Conservation (phyloP, 2,329 filamentous ascomycete genomes). For the Zymoseptoria passerinii region DNA sequence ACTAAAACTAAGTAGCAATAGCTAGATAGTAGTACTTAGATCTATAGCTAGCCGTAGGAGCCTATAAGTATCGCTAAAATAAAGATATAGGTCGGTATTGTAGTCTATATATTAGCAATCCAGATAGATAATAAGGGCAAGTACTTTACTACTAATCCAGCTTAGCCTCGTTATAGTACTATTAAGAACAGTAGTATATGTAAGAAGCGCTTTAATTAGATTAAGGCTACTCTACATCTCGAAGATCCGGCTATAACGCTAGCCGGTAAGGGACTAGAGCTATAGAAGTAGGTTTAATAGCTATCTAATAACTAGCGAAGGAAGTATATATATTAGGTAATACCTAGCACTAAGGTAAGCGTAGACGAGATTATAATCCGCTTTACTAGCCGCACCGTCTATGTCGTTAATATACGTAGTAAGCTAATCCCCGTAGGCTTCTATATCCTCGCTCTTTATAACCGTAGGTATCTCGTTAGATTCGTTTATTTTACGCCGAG, state of each 20-base stretch:
- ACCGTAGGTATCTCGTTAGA: too few relatives aligned
- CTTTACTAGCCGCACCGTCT: too few relatives aligned
- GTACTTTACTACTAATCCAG: too few relatives aligned
- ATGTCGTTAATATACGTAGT: too few relatives aligned
- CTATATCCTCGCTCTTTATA: not conserved
- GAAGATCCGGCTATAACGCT: too few relatives aligned
- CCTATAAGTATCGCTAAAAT: not conserved
- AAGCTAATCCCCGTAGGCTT: too few relatives aligned
- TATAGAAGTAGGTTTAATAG: too few relatives aligned
- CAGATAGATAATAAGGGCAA: not conserved
- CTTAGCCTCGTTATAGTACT: not conserved
- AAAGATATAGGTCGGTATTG: not conserved
- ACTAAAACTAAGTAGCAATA: too few relatives aligned
- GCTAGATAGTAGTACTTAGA: not conserved
- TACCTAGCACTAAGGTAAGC: not conserved
- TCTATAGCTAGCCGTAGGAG: not conserved
- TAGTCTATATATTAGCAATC: slow-evolving; percentile 1
- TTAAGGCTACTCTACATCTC: too few relatives aligned
- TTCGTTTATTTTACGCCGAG: too few relatives aligned
- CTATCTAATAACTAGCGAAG: not conserved
- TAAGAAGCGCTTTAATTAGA: too few relatives aligned
- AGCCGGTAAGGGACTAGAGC: too few relatives aligned
- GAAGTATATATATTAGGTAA: not conserved
- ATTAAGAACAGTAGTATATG: not conserved
- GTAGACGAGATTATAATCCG: not conserved